These are phyloP conservation scores for Brassica rapa DNA, from an alignment of 345 rosid species.

Conservation along the genomic window DNA sequence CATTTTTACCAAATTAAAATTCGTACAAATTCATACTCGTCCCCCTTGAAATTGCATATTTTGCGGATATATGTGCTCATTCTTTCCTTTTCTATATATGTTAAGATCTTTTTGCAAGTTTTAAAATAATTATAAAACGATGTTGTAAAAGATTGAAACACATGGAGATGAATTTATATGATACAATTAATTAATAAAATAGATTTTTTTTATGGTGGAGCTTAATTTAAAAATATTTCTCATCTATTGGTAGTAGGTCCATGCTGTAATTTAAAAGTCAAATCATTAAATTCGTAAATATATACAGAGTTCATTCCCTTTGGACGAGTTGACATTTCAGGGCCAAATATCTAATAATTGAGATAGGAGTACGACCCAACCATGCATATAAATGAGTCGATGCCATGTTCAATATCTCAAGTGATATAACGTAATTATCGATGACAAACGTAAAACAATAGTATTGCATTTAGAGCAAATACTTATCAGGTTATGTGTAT, in stretches of 20 bases:
- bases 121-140: neutral
- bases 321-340: conserved; percentile 31
- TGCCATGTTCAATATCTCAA: conserved; percentile 15
- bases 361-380: conserved; percentile 22
- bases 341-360: conserved; percentile 5
- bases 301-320: conserved; percentile 34
- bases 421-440: conserved; percentile 6
- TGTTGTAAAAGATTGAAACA: neutral
- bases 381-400: conserved; percentile 19
- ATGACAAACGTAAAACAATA: neutral
- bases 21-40: neutral
- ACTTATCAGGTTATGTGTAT: conserved; percentile 1
- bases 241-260: conserved; percentile 20
- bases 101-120: neutral
- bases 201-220: neutral
- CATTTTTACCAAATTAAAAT: neutral
- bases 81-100: neutral
- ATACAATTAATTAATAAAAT: no score
- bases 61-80: neutral
- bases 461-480: neutral
- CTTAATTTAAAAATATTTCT: neutral
- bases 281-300: conserved; percentile 16
- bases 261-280: conserved; percentile 13
- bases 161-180: neutral
- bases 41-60: neutral